Conservation (phyloP, 768 basidiomycete genomes). For the Lentinus tigrinus region DNA sequence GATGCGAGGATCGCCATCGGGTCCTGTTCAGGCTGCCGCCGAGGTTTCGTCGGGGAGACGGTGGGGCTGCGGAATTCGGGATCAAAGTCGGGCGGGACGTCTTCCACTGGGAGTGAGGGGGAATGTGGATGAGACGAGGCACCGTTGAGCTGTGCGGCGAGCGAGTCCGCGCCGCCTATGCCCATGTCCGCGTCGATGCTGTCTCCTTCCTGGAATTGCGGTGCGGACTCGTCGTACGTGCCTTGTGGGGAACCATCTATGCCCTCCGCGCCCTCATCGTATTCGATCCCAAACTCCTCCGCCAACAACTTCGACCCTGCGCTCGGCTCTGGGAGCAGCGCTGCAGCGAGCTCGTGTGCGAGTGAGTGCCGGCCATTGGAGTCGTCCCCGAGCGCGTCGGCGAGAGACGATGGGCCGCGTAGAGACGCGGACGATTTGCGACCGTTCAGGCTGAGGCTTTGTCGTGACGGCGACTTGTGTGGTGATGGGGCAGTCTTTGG, state of each 20-base stretch:
- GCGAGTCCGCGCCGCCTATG: constrained; percentile 7
- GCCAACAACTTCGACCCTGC: constrained; percentile 74
- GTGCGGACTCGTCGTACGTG: constrained; percentile 32
- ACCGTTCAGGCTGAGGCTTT: constrained; percentile 27
- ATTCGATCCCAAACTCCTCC: constrained; percentile 89
- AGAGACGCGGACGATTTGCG: constrained; percentile 54
- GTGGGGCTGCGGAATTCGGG: constrained; percentile 41
- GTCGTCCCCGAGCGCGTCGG: constrained; percentile 41
- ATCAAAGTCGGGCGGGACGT: constrained; percentile 38
- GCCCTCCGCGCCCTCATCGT: constrained; percentile 83
- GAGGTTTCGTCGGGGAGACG: constrained; percentile 30
- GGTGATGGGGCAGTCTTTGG: constrained; percentile 18
- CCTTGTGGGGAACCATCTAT: constrained; percentile 51
- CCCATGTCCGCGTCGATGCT: background rate
- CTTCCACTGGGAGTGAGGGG: constrained; percentile 26
- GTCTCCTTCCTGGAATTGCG: constrained; percentile 25
- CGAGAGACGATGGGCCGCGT: constrained; percentile 40
- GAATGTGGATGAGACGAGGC: background rate
- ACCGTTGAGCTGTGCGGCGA: constrained; percentile 17
- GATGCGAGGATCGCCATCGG: constrained; percentile 72
- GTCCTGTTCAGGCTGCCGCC: constrained; percentile 42
- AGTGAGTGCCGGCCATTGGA: constrained; percentile 61
- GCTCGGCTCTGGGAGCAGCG: constrained; percentile 84
- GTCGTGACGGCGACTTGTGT: constrained; percentile 32
- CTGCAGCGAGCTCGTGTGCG: constrained; percentile 84